phyloP scores from a whole-genome alignment of 345 rosid genomes.

The Linum usitatissimum region DNA sequence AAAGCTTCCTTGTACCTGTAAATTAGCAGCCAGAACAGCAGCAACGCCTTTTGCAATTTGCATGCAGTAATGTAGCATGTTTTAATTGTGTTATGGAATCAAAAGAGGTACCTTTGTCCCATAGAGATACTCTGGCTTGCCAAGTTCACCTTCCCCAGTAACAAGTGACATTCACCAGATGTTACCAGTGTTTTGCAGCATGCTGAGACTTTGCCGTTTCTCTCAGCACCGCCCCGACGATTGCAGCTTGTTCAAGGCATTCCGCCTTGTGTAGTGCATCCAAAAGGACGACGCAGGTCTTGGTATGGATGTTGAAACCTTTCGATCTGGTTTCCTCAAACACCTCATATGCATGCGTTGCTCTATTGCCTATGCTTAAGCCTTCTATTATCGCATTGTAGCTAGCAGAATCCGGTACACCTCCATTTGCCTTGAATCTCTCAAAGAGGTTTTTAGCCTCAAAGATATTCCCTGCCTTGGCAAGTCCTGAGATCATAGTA shows the following conservation, averaged over 20 bases:
- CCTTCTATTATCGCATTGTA: constrained; percentile 83
- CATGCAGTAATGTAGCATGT: too few relatives aligned
- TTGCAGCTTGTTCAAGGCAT: constrained; percentile 86
- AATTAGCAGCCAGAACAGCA: too few relatives aligned
- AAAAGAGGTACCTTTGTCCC: too few relatives aligned
- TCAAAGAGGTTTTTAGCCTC: constrained; percentile 64
- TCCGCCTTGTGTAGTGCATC: constrained; percentile 82
- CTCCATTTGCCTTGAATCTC: constrained; percentile 58
- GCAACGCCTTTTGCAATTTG: too few relatives aligned
- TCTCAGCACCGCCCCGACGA: constrained; percentile 81
- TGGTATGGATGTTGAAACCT: constrained; percentile 54
- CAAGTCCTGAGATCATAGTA: constrained; percentile 76
- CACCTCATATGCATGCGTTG: constrained; percentile 56
- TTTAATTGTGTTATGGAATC: too few relatives aligned
- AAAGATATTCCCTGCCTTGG: constrained; percentile 72
- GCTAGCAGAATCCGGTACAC: constrained; percentile 61
- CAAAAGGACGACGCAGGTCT: constrained; percentile 74
- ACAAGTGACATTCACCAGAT: neutral
- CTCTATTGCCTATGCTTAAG: constrained; percentile 62
- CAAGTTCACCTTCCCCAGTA: neutral
- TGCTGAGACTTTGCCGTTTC: constrained; percentile 83
- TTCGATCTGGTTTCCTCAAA: constrained; percentile 76
- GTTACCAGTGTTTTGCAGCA: constrained; percentile 69
- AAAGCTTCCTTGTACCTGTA: too few relatives aligned
- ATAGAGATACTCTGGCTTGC: neutral